These are phyloP conservation scores for Rubia tinctorum DNA, from an alignment of 305 asterid genomes.

Conservation along the genomic window DNA sequence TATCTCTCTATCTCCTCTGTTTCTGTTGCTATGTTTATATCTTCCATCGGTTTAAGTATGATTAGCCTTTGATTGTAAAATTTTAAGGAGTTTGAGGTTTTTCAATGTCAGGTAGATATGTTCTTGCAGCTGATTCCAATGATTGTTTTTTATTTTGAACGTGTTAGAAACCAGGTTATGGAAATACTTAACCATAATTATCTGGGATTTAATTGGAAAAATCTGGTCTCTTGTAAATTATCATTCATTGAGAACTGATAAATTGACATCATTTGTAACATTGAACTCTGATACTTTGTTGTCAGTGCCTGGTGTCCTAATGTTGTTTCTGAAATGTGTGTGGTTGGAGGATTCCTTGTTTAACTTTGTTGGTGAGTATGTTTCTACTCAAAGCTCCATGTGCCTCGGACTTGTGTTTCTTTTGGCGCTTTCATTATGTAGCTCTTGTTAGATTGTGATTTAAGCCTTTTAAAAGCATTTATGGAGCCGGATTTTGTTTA, in stretches of 20 bases:
- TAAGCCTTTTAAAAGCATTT: no score
- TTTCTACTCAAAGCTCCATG: background rate
- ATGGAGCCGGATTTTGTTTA: background rate
- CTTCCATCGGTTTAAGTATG: background rate
- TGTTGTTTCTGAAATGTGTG: background rate
- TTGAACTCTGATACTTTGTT: background rate
- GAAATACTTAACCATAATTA: background rate
- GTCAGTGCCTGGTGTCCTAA: background rate
- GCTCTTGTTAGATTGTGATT: background rate
- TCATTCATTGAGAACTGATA: background rate
- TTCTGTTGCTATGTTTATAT: background rate
- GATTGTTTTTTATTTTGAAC: background rate
- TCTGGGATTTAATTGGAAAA: conserved; percentile 1
- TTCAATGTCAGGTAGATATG: background rate
- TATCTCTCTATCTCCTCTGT: background rate
- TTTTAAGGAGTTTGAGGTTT: background rate
- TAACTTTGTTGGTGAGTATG: background rate
- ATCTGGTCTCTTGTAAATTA: background rate
- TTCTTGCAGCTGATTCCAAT: background rate
- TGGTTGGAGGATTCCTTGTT: background rate
- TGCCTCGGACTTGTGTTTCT: background rate
- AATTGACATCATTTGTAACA: background rate
- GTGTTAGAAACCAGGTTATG: background rate
- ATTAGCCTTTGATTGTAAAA: background rate
- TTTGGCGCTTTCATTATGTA: background rate